Evolutionary conservation across 1,284 basidiomycete genomes (phyloP).

Genomic region (Cutaneotrichosporon spelunceum): DNA sequence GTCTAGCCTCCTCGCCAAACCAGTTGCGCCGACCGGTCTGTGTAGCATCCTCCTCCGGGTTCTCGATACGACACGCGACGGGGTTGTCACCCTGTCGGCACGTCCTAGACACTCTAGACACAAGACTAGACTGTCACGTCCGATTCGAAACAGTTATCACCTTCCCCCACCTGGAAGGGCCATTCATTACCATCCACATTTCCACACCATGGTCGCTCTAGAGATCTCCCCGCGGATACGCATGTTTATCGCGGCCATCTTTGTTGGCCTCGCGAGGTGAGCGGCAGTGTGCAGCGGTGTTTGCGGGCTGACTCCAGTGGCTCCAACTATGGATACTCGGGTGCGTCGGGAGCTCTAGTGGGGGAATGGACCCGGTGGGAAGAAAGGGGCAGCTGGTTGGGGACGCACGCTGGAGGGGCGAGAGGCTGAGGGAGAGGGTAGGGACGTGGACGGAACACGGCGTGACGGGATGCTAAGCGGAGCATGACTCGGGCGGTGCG

Average conservation of each 20-base stretch:
- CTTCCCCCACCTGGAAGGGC: background rate
- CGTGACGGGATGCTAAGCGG: background rate
- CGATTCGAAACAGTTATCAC: no score
- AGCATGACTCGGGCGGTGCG: background rate
- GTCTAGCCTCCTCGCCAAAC: no score
- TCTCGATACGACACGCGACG: no score
- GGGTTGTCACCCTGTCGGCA: no score
- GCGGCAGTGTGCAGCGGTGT: background rate
- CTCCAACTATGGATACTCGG: constrained; percentile 62
- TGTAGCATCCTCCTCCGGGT: no score
- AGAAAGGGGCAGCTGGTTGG: background rate
- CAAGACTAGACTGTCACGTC: no score
- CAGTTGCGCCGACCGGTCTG: no score
- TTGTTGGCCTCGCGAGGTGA: constrained; percentile 24
- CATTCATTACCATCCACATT: background rate
- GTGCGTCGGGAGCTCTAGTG: constrained; percentile 7
- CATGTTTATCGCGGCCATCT: constrained; percentile 21
- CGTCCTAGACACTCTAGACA: no score
- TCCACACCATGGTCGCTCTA: background rate
- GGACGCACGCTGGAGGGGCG: background rate
- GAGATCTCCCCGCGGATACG: constrained; percentile 10
- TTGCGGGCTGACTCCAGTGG: constrained; percentile 46
- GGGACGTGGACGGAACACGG: background rate
- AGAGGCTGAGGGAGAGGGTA: background rate
- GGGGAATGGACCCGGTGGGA: background rate